Conservation (phyloP, 1,284 basidiomycete genomes). For the Cutaneotrichosporon sp. region DNA sequence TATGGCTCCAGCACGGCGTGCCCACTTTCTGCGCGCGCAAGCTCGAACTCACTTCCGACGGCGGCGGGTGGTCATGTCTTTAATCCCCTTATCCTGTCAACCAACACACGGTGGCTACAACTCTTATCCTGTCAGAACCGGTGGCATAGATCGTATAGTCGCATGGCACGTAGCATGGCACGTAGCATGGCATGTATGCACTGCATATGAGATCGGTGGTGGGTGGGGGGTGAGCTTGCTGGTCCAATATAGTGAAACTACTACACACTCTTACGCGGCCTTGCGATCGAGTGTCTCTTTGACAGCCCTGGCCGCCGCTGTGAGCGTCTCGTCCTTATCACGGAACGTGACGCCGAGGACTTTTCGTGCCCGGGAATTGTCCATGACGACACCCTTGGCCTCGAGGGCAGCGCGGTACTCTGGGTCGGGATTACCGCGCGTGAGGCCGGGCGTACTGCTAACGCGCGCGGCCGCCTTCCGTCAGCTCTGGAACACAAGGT, state of each 20-base stretch:
- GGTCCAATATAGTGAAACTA: no score
- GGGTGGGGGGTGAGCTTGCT: no score
- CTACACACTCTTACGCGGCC: no score
- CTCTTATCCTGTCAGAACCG: no score
- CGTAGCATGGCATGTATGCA: no score
- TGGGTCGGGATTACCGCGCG: constrained; percentile 22
- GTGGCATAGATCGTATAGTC: no score
- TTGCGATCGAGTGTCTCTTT: background rate
- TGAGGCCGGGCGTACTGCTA: constrained; percentile 6
- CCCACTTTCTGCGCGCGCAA: constrained; percentile 86
- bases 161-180: no score
- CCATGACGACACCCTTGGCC: constrained; percentile 6
- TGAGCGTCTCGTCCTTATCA: constrained; percentile 5
- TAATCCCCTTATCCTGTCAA: no score
- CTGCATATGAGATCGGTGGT: no score
- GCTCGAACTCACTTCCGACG: constrained; percentile 81
- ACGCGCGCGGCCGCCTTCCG: background rate
- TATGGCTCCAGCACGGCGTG: constrained; percentile 81
- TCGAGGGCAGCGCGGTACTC: constrained; percentile 20
- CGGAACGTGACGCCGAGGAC: constrained; percentile 35
- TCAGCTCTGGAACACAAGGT: background rate
- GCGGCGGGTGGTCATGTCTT: constrained; percentile 86
- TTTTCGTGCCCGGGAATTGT: constrained; percentile 23
- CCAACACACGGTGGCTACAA: no score
- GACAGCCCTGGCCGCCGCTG: background rate